Evolutionary conservation across 371 early-diverging fungal genomes (phyloP).

Genomic region (Rhizopus sp.): DNA sequence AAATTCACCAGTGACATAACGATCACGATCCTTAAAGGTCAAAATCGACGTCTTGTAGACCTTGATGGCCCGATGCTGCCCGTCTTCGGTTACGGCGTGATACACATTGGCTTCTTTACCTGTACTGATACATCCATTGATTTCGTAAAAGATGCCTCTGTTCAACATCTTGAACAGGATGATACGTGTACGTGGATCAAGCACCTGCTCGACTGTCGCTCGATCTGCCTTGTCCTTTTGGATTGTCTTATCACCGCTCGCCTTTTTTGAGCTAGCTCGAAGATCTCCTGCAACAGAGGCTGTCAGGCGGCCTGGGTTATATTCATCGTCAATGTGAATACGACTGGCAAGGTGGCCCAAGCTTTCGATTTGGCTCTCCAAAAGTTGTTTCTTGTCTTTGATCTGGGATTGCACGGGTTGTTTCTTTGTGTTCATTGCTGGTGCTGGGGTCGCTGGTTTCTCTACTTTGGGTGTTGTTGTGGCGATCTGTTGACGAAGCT

Average conservation of each 20-base stretch:
- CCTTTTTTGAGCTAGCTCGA: constrained; percentile 76
- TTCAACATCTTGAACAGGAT: constrained; percentile 97
- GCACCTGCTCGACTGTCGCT: constrained; percentile 97
- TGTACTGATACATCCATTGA: constrained; percentile 97
- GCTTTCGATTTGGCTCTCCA: constrained; percentile 59
- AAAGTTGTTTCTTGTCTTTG: constrained; percentile 36
- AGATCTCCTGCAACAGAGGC: constrained; percentile 58
- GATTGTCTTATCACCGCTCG: constrained; percentile 67
- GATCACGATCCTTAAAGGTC: constrained; percentile 98
- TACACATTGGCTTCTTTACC: constrained; percentile 99
- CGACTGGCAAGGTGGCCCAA: constrained; percentile 63
- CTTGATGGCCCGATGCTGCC: constrained; percentile 93
- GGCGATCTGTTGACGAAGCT: constrained; percentile 65
- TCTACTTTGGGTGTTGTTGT: constrained; percentile 12
- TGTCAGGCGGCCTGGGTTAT: constrained; percentile 37
- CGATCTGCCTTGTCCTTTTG: constrained; percentile 94
- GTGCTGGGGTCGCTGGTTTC: constrained; percentile 28
- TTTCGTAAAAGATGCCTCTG: constrained; percentile 85
- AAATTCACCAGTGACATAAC: constrained; percentile 97
- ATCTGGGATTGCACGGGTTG: constrained; percentile 10
- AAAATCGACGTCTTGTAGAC: constrained; percentile 99
- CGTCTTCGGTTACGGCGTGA: constrained; percentile 87
- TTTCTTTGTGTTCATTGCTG: constrained; percentile 42
- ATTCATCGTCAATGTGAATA: constrained; percentile 65
- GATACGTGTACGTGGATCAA: constrained; percentile 97